Percentiles rank a stretch among this genome's conserved stretches.
phyloP scores from a whole-genome alignment of 352 stramenopile genomes.

The Pythium utonaiense region DNA sequence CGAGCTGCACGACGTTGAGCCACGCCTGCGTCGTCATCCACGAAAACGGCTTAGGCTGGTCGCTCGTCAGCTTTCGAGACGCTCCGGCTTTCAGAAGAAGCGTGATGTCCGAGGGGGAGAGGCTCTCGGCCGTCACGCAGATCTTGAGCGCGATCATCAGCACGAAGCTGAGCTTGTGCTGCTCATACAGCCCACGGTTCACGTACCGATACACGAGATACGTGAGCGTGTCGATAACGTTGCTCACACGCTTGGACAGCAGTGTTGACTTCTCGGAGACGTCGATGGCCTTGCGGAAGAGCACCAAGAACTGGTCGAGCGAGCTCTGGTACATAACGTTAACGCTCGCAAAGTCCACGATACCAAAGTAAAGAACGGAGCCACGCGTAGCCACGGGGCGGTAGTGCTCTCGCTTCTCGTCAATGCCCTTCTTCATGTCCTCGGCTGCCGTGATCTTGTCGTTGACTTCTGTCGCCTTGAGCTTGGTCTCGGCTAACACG shows the following conservation, averaged over 20 bases:
- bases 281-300: constrained; percentile 86
- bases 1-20: constrained; percentile 71
- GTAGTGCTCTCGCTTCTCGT: constrained; percentile 91
- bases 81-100: constrained; percentile 73
- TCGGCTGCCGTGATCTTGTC: constrained; percentile 87
- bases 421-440: constrained; percentile 85
- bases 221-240: constrained; percentile 88
- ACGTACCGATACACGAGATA: constrained; percentile 75
- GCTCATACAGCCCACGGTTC: constrained; percentile 73
- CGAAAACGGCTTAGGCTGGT: constrained; percentile 67
- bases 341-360: constrained; percentile 85
- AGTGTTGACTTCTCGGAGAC: constrained; percentile 73
- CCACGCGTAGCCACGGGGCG: constrained; percentile 84
- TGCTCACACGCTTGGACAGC: constrained; percentile 78
- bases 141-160: constrained; percentile 74
- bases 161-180: constrained; percentile 71
- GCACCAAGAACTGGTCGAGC: constrained; percentile 85
- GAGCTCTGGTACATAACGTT: constrained; percentile 91
- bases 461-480: constrained; percentile 88
- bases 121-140: constrained; percentile 57
- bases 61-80: constrained; percentile 50
- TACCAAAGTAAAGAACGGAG: constrained; percentile 87
- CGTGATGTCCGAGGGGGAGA: constrained; percentile 53
- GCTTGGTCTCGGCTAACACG: constrained; percentile 86
- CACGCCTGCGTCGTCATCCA: constrained; percentile 67